These are phyloP conservation scores for Cadophora luteo-olivacea DNA, from an alignment of 2,329 filamentous ascomycete species.

Conservation along the genomic window DNA sequence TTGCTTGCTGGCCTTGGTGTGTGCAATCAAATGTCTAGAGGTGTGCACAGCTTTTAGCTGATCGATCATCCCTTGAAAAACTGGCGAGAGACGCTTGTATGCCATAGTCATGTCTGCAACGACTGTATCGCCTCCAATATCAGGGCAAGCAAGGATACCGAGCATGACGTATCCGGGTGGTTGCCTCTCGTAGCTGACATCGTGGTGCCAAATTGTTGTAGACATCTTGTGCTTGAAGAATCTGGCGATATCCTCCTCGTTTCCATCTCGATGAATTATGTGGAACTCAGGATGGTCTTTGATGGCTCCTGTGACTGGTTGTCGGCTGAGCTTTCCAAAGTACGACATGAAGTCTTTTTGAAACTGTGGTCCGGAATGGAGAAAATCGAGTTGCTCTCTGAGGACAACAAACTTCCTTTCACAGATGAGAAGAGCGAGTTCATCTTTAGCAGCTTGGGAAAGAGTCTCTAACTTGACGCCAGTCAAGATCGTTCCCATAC, in stretches of 20 bases:
- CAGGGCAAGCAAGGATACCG: conserved; percentile 55
- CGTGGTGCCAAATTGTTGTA: conserved; percentile 71
- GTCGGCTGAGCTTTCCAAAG: conserved; percentile 70
- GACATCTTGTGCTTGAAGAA: conserved; percentile 71
- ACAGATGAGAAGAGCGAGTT: conserved; percentile 51
- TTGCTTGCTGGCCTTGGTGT: conserved; percentile 59
- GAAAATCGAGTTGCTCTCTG: conserved; percentile 55
- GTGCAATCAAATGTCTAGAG: conserved; percentile 61
- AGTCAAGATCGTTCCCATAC: conserved; percentile 50
- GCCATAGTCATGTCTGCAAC: conserved; percentile 74
- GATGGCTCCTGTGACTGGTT: conserved; percentile 70
- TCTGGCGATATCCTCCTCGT: conserved; percentile 61
- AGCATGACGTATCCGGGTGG: conserved; percentile 73
- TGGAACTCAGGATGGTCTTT: conserved; percentile 65
- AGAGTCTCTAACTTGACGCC: conserved; percentile 49
- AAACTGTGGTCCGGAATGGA: conserved; percentile 64
- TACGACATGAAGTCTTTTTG: conserved; percentile 66
- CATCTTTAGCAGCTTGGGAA: conserved; percentile 48
- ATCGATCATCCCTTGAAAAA: conserved; percentile 52
- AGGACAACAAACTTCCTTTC: conserved; percentile 55
- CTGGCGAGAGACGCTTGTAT: conserved; percentile 54
- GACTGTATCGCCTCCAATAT: conserved; percentile 72
- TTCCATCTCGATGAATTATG: conserved; percentile 71
- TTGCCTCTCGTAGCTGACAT: conserved; percentile 73
- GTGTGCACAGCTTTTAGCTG: conserved; percentile 69